Evolutionary conservation across 1,284 basidiomycete genomes (phyloP), one percentile per base, ranked within the genome.

Genomic region (Rhizoctonia solani): DNA sequence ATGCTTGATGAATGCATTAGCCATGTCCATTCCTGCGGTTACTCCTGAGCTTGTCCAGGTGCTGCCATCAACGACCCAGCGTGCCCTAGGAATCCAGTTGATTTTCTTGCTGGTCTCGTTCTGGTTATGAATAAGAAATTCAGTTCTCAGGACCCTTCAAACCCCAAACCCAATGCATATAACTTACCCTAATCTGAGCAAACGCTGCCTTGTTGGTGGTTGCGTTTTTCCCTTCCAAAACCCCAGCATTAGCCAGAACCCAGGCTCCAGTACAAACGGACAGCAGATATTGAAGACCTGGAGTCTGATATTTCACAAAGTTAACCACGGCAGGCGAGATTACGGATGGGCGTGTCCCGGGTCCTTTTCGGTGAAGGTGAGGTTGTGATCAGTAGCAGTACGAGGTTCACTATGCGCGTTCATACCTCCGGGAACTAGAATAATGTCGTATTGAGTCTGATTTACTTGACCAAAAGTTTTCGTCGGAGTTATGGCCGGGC

Each of bases 1-100:
- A 21, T 53, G 25, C 14, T 4, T 29, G 14, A 80, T 44, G 67
- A 79, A 80, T 13, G 77, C 78, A 37, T 74, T 74, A 1, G 76
- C 74, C 71, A 77, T 70, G 63, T 79, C 78, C 70, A 75, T 74
- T 9, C 77, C 79, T 25, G 79, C 78, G 6, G 76, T 75, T 16
- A 79, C 76, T n/a, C 79, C 79, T 29, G 76, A 76, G 44, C 74
- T 73, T 0, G 77, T 79, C 79, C 79, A 80, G 34, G 76, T 70
- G 27, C 77, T 77, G 11, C 78, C 78, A 59, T 79, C 78, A 1
- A 76, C 75, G 23, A 79, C 78, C 75, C 75, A 80, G 11, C 79
- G 74, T 16, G 79, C 79, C 39, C 76, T 76, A 9, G 74, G 71
- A 5, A 78, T 73, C 79, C 78, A 72, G 21, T 67, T 55, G 11